Evolutionary conservation across 202 grass and related monocot genomes (phyloP).

Genomic region (Brachypodium distachyon): DNA sequence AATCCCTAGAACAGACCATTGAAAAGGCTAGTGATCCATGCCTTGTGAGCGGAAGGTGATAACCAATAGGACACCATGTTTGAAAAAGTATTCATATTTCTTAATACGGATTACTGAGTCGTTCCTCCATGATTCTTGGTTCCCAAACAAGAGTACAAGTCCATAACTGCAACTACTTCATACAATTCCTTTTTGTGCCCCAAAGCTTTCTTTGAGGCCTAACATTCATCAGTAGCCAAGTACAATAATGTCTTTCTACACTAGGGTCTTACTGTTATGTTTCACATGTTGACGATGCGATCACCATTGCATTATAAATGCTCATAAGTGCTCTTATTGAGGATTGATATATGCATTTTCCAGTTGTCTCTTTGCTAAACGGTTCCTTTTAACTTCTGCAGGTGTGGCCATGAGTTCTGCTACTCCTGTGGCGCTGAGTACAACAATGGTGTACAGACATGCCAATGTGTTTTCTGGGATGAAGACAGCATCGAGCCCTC

Average conservation of each 20-base stretch:
- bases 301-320: neutral
- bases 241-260: neutral
- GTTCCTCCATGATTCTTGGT: neutral
- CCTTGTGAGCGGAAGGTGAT: neutral
- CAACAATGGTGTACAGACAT: constrained; percentile 58
- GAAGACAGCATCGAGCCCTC: constrained; percentile 33
- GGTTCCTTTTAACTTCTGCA: constrained; percentile 23
- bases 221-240: too few species aligned
- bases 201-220: neutral
- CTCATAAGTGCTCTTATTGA: too few species aligned
- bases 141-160: neutral
- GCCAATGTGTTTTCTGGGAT: constrained; percentile 82
- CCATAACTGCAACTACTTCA: neutral
- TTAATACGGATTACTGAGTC: neutral
- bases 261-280: neutral
- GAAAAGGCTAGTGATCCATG: neutral
- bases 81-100: neutral
- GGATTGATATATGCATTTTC: neutral
- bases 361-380: neutral
- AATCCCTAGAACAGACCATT: neutral
- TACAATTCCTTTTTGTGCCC: neutral
- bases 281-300: neutral
- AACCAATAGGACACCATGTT: neutral
- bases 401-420: constrained; percentile 98
- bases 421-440: constrained; percentile 82